These are phyloP conservation scores for Amyloporia xantha DNA, from an alignment of 768 basidiomycete genomes.

Conservation along the genomic window DNA sequence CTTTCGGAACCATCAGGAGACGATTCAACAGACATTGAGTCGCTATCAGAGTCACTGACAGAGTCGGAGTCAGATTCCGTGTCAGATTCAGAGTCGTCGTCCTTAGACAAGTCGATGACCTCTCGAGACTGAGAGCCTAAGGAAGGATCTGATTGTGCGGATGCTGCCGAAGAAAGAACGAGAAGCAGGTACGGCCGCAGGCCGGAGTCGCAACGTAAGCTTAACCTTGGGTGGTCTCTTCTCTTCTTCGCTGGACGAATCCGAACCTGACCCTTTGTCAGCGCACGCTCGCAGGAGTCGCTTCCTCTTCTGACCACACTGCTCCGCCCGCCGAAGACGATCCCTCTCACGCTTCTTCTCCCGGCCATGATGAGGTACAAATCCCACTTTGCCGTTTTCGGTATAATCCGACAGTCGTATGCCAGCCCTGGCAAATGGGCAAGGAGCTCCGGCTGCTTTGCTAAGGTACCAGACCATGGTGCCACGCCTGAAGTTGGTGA, in stretches of 20 bases:
- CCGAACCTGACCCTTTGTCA: conserved; percentile 17
- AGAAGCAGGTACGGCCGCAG: conserved; percentile 30
- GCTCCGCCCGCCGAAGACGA: conserved; percentile 26
- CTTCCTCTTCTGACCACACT: conserved; percentile 42
- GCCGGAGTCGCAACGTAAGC: conserved; percentile 59
- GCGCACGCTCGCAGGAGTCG: conserved; percentile 30
- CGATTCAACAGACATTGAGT: conserved; percentile 37
- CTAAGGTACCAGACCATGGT: conserved; percentile 80
- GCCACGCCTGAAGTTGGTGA: conserved; percentile 71
- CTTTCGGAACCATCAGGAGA: conserved; percentile 41
- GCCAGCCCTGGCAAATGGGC: conserved; percentile 70
- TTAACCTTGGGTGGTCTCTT: conserved; percentile 59
- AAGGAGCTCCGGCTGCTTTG: conserved; percentile 65
- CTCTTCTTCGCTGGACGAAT: conserved; percentile 23
- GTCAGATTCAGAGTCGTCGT: conserved; percentile 28
- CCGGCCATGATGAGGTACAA: conserved; percentile 19
- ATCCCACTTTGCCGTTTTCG: conserved; percentile 38
- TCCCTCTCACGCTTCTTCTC: conserved; percentile 27
- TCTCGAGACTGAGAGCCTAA: conserved; percentile 14
- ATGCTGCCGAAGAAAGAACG: conserved; percentile 16
- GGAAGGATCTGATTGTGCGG: conserved; percentile 12
- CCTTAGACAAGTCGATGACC: conserved; percentile 37
- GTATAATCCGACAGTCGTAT: conserved; percentile 65
- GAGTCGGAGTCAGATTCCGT: conserved; percentile 27
- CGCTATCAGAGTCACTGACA: conserved; percentile 29